phyloP scores from a whole-genome alignment of 1,284 basidiomycete species.

The Fomitopsis palustris region DNA sequence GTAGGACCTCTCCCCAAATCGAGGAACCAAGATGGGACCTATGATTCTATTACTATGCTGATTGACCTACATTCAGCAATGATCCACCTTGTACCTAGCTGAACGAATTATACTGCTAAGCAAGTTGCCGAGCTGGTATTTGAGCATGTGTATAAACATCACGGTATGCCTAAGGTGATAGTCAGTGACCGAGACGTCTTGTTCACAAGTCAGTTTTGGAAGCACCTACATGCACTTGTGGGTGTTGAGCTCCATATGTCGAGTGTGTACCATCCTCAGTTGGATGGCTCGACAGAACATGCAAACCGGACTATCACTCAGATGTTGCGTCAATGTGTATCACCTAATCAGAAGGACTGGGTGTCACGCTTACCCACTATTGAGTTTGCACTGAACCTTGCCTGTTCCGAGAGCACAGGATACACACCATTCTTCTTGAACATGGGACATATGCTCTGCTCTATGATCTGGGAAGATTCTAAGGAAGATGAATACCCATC shows the following conservation, averaged over 20 bases:
- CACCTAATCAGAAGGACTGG: too few species aligned
- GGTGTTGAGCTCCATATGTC: conserved; percentile 39
- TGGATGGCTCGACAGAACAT: conserved; percentile 36
- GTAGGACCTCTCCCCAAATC: too few species aligned
- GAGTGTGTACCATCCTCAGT: conserved; percentile 40
- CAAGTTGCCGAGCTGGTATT: too few species aligned
- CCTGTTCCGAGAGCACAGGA: conserved; percentile 28
- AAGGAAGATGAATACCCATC: conserved; percentile 6
- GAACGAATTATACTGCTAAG: conserved; percentile 26
- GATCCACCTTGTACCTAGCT: conserved; percentile 26
- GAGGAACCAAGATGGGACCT: too few species aligned
- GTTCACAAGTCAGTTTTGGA: too few species aligned
- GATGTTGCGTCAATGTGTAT: conserved; percentile 33
- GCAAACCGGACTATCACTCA: conserved; percentile 36
- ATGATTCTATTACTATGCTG: too few species aligned
- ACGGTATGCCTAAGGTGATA: too few species aligned
- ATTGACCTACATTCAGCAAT: conserved; percentile 31
- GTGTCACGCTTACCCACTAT: too few species aligned
- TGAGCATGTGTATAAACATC: too few species aligned
- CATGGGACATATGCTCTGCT: conserved; percentile 11
- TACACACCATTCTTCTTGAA: conserved; percentile 28
- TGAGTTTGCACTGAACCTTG: conserved; percentile 31
- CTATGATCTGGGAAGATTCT: conserved; percentile 5
- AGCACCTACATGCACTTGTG: too few species aligned
- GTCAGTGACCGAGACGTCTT: too few species aligned